These are phyloP conservation scores for Globisporangium abappressorium DNA, from an alignment of 352 stramenopile species.

Conservation along the genomic window DNA sequence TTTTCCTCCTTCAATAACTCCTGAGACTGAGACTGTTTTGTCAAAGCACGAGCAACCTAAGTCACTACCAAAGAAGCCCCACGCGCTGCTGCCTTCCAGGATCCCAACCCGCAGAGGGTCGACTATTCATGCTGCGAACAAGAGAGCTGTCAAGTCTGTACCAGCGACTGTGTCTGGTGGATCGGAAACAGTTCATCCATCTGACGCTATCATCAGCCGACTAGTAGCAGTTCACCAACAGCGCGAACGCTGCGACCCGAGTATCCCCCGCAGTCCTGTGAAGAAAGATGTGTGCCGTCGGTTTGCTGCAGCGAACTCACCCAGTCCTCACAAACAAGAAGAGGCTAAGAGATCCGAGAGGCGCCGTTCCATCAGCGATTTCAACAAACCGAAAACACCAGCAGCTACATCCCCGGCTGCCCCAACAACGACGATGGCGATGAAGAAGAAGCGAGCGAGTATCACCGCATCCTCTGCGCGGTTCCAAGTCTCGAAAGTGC, in stretches of 20 bases:
- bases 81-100: not conserved
- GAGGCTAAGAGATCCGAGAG: not conserved
- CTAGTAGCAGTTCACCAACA: too few species aligned
- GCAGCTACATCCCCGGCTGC: not conserved
- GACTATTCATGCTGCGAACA: not conserved
- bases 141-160: not conserved
- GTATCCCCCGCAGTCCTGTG: conserved; percentile 8
- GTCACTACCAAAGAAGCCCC: not conserved
- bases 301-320: conserved; percentile 7
- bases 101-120: conserved; percentile 10
- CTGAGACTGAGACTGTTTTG: not conserved
- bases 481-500: not conserved
- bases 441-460: conserved; percentile 3
- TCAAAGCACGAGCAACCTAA: not conserved
- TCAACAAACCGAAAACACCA: not conserved
- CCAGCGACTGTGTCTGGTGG: not conserved
- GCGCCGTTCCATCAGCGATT: conserved; percentile 6
- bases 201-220: not conserved
- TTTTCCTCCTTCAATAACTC: not conserved
- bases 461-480: not conserved
- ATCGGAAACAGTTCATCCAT: not conserved
- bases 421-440: not conserved
- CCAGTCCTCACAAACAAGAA: not conserved
- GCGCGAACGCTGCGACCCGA: conserved; percentile 9
- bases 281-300: conserved; percentile 7